A percentile compares a stretch with the other conserved stretches of the same genome.
Conservation (phyloP, 2,329 filamentous ascomycete genomes). For the Beauveria medogensis region DNA sequence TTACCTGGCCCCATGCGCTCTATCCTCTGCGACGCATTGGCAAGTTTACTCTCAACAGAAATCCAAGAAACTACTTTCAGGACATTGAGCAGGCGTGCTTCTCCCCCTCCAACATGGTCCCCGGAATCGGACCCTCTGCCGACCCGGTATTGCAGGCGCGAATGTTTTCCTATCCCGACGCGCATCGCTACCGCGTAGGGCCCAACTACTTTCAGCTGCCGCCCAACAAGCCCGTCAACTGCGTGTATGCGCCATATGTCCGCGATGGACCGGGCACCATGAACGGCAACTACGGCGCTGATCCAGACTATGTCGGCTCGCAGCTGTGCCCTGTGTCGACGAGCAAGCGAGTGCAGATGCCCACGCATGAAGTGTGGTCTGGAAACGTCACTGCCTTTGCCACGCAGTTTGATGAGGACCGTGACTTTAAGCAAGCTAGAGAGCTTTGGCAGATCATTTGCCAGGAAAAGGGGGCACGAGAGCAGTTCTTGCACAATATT, state of each 20-base stretch:
- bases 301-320: constrained; percentile 20
- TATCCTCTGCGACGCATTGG: constrained; percentile 55
- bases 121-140: constrained; percentile 53
- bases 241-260: constrained; percentile 14
- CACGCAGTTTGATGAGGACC: constrained; percentile 13
- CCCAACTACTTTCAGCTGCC: constrained; percentile 41
- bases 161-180: constrained; percentile 54
- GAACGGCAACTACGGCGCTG: constrained; percentile 20
- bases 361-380: constrained; percentile 15
- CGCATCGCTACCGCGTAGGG: constrained; percentile 53
- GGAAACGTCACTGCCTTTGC: constrained; percentile 16
- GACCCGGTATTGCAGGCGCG: constrained; percentile 56
- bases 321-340: constrained; percentile 16
- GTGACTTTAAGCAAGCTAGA: constrained; percentile 18
- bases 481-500: constrained; percentile 18
- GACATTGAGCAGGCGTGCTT: constrained; percentile 64
- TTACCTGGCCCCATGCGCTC: constrained; percentile 58
- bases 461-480: constrained; percentile 13
- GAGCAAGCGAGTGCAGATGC: neutral
- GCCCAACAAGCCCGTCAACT: constrained; percentile 24
- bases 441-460: constrained; percentile 19
- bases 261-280: constrained; percentile 17
- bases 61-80: constrained; percentile 52
- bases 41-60: constrained; percentile 56
- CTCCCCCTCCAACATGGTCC: constrained; percentile 55